These are phyloP conservation scores for Coniochaeta ligniaria DNA, from an alignment of 2,329 filamentous ascomycete genomes.

Conservation along the genomic window DNA sequence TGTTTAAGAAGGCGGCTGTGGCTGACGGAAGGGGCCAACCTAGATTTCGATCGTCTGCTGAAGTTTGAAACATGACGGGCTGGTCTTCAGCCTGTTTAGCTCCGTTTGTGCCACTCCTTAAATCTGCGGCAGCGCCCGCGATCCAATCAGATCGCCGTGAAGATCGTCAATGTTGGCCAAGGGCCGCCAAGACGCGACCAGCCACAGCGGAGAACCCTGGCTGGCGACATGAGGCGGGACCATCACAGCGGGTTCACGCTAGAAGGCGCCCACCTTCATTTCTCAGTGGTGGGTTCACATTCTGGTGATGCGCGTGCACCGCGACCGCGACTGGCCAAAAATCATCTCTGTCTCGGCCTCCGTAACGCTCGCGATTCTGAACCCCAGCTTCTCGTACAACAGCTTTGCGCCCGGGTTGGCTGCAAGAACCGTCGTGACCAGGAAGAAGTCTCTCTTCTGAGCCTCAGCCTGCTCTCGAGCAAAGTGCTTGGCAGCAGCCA, in stretches of 20 bases:
- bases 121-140: not conserved
- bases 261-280: not conserved
- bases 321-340: not conserved
- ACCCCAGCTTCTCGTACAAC: not conserved
- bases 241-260: not conserved
- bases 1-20: not conserved
- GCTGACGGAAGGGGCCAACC: not conserved
- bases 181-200: not conserved
- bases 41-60: not conserved
- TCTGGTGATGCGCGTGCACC: not conserved
- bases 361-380: not conserved
- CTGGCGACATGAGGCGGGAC: not conserved
- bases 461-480: not conserved
- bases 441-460: not conserved
- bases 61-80: not conserved
- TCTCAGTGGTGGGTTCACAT: not conserved
- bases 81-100: slow-evolving; percentile 1
- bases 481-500: not conserved
- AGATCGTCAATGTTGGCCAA: not conserved
- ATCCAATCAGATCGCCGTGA: not conserved
- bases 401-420: not conserved
- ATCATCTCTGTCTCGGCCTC: not conserved
- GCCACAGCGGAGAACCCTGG: slow-evolving; percentile 1
- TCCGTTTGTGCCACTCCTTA: not conserved
- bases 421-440: not conserved